Evolutionary conservation across 805 yeast genomes (phyloP).

Genomic region (Barnettozyma vustinii): DNA sequence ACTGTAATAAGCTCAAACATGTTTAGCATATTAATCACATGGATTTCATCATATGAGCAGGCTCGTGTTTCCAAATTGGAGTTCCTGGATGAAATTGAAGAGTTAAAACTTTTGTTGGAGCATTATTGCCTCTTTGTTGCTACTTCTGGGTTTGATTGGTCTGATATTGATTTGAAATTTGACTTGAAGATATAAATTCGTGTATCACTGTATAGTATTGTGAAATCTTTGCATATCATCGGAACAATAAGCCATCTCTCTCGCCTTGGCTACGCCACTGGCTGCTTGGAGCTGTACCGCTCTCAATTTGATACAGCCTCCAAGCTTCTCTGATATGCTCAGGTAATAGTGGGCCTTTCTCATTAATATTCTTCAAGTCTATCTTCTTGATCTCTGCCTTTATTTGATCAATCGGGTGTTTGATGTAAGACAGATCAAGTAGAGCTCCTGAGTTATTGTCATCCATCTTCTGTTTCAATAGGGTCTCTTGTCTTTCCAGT

Average conservation of each 20-base stretch:
- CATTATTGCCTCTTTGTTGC: slow-evolving; percentile 44
- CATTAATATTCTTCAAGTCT: slow-evolving; percentile 30
- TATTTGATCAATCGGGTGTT: slow-evolving; percentile 18
- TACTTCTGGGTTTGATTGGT: slow-evolving; percentile 20
- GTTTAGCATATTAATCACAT: slow-evolving; percentile 29
- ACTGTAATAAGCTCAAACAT: slow-evolving; percentile 22
- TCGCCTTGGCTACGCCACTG: slow-evolving; percentile 72
- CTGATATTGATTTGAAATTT: slow-evolving; percentile 15
- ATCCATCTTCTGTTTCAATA: slow-evolving; percentile 30
- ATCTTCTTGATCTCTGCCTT: slow-evolving; percentile 23
- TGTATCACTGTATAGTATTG: neutral
- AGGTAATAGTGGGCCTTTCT: slow-evolving; percentile 62
- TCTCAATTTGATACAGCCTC: slow-evolving; percentile 67
- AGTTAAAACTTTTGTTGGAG: slow-evolving; percentile 41
- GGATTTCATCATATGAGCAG: slow-evolving; percentile 34
- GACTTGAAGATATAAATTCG: neutral
- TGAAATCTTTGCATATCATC: slow-evolving; percentile 29
- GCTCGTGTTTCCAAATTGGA: slow-evolving; percentile 41
- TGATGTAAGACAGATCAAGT: slow-evolving; percentile 9
- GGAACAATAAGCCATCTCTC: slow-evolving; percentile 63
- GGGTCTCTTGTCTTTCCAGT: slow-evolving; percentile 32
- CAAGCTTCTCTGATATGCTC: slow-evolving; percentile 88
- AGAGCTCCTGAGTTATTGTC: slow-evolving; percentile 5
- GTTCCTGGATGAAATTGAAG: slow-evolving; percentile 57
- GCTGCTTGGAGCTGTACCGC: slow-evolving; percentile 53